Evolutionary conservation across 768 basidiomycete species (phyloP).

Genomic region (Tulasnella sp.): DNA sequence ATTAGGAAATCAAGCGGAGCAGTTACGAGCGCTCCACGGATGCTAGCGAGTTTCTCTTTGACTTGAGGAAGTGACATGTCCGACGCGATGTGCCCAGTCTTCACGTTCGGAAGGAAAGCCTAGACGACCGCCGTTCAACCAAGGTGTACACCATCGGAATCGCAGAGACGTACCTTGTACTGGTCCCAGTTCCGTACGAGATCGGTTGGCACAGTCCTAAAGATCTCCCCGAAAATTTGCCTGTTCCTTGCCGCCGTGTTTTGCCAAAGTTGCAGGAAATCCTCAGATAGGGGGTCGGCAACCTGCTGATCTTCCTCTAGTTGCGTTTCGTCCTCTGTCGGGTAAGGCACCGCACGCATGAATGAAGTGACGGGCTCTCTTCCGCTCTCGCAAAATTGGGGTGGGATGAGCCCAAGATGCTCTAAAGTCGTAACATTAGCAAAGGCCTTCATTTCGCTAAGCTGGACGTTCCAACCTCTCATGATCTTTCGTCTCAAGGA

Average conservation of each 20-base stretch:
- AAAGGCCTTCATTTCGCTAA: constrained; percentile 6
- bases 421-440: constrained; percentile 36
- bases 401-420: constrained; percentile 73
- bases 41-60: constrained; percentile 65
- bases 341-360: constrained; percentile 69
- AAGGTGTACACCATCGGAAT: constrained; percentile 8
- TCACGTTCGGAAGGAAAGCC: constrained; percentile 62
- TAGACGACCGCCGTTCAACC: constrained; percentile 24
- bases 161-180: constrained; percentile 47
- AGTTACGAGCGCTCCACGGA: constrained; percentile 31
- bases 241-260: constrained; percentile 67
- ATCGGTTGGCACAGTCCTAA: constrained; percentile 78
- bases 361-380: constrained; percentile 37
- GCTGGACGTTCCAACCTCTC: constrained; percentile 42
- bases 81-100: constrained; percentile 70
- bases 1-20: constrained; percentile 57
- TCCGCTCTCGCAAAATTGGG: constrained; percentile 42
- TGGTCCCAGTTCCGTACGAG: constrained; percentile 63
- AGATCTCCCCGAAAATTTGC: constrained; percentile 75
- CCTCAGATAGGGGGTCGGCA: constrained; percentile 63
- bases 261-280: constrained; percentile 46
- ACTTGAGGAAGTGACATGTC: constrained; percentile 53
- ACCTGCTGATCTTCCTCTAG: constrained; percentile 49
- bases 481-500: constrained; percentile 72
- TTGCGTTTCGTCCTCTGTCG: constrained; percentile 54